Evolutionary conservation across 257 asterid species (phyloP), one percentile per base, ranked within the genome.

Genomic region (Anisodus tanguticus): DNA sequence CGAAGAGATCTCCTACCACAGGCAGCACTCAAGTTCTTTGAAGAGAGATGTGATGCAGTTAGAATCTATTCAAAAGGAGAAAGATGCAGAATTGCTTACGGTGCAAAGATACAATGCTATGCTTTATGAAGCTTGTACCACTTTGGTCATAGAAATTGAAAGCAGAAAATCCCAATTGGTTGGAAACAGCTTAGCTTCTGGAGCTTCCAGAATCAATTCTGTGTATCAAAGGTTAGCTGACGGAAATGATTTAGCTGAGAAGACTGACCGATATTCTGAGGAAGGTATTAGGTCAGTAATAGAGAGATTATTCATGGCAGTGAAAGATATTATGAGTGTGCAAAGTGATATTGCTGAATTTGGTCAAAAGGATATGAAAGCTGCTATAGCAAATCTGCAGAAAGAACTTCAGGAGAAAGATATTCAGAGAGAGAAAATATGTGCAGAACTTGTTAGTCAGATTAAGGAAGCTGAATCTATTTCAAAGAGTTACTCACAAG

Each of bases 331-430:
- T 78, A 80, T 88, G 54, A 87, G 87, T 90, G 90, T 86, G 92
- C 94, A 93, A 89, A 87, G 82, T 85, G 94, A 91, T 74, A 82
- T 85, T 59, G 82, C 88, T 85, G 98, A 92, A 86, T 92, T 82
- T 88, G 91, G 92, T 80, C 95, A 89, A 86, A 88, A 86, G 85
- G 98, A 93, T 85, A 88, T 91, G 97, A 95, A 92, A 92, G 90
- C 85, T 81, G 86, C 93, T 83, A 88, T 95, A 86, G 79, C 85
- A 86, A 89, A 86, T 91, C 89, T 97, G 87, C 98, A 93, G 94
- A 95, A 95, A 82, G 98, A 97, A 89, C 95, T 97, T 83, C 97
- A 92, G 89, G 96, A 92, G 90, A 97, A 93, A 87, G 99, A 93
- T 80, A 87, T 97, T 81, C 97, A 97, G 88, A 89, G 90, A 85